Evolutionary conservation across 352 stramenopile species (phyloP).

Genomic region (Phytophthora idaei): DNA sequence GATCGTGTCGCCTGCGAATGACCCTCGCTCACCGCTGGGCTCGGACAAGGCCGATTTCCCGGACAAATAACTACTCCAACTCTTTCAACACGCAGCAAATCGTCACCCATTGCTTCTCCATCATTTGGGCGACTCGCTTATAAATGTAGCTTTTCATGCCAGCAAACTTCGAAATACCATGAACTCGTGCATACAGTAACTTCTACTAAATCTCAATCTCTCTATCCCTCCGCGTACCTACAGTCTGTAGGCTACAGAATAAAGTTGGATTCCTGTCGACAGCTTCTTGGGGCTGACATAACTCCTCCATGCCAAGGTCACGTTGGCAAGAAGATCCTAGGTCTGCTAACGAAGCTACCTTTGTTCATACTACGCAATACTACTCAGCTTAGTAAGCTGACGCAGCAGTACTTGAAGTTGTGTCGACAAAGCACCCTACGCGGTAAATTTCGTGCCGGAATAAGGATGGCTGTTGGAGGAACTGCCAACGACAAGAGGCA

Average conservation of each 20-base stretch:
- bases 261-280: too few species aligned
- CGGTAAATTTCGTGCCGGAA: background rate
- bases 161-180: background rate
- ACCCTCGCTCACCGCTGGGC: constrained; percentile 47
- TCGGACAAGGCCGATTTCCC: constrained; percentile 38
- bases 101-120: too few species aligned
- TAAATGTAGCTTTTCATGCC: background rate
- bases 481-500: background rate
- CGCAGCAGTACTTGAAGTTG: background rate
- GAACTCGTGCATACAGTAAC: background rate
- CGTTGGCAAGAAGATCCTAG: background rate
- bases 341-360: background rate
- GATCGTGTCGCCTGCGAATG: constrained; percentile 28
- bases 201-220: background rate
- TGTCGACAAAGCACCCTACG: background rate
- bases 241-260: background rate
- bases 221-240: background rate
- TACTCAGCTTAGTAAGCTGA: background rate
- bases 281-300: background rate
- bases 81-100: background rate
- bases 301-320: background rate
- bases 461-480: too few species aligned
- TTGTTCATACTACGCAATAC: too few species aligned
- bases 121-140: background rate
- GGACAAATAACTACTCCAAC: background rate